Base-by-base conservation (phyloP, 345 rosid genomes). In the Linum lewisii region DNA sequence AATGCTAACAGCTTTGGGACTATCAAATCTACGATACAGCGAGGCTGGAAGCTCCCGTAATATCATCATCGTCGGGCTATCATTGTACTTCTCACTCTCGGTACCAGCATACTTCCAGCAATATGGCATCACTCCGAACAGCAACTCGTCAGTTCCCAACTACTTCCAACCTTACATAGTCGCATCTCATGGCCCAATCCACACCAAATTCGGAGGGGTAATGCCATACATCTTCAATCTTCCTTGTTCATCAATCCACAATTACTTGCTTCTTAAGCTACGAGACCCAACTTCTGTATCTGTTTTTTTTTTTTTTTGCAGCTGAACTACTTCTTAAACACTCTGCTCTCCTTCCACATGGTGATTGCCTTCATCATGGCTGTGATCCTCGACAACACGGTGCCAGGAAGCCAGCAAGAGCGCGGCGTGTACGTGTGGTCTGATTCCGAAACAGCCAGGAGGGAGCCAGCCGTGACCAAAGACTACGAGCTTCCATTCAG, bases 31-130 rank as follows among this genome's bases (percentile, higher is more conserved):
- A 59, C 89, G 99, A 2, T 92, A 92, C 36, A 92, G 99, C 54
- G 99, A 88, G 72, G 99, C 99, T 26, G 99, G 99, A 73, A 92
- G 99, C 78, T 92, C 99, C 0, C 70, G 99, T 49, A 92, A 92
- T 50, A 92, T 92, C 63, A 92, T 92, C 65, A 86, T 92, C 37
- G 91, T 92, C 5, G 99, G 98, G 51, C 63, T 88, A 60, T 88
- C 97, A 26, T 65, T 92, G 63, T 92, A 86, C 65, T 89, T 89
- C 64, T 83, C 95, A 21, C 88, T 93, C 21, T 88, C 99, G 7
- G 69, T 88, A 62, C 97, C 99, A 7, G 85, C 97, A 49, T 93
- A 93, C 77, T 93, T 93, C 65, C 99, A 93, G 75, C 97, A 89
- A 53, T 93, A 88, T 26, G 99, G 83, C 61, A 72, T 88, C 65